phyloP scores from a whole-genome alignment of 2,329 filamentous ascomycete species.

The Paracamarosporium sp. region DNA sequence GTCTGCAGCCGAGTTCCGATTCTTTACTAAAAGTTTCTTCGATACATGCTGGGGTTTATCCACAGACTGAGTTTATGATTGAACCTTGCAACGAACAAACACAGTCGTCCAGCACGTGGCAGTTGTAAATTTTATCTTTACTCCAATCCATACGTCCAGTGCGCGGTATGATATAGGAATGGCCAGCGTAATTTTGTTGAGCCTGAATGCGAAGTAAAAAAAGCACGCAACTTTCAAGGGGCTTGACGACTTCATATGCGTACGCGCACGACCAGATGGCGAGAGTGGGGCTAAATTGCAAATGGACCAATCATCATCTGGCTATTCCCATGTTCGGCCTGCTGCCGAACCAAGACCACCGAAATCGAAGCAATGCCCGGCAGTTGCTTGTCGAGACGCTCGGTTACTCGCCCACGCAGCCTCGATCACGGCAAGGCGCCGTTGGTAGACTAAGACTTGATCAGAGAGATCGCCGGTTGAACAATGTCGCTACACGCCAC shows the following conservation, averaged over 20 bases:
- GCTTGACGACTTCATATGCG: neutral
- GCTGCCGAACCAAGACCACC: neutral
- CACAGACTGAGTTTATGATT: no score
- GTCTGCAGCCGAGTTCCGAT: no score
- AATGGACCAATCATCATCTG: neutral
- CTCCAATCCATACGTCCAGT: no score
- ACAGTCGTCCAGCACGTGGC: no score
- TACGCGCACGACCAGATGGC: neutral
- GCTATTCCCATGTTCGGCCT: neutral
- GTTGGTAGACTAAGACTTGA: neutral
- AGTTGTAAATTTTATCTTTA: no score
- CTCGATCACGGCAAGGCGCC: neutral
- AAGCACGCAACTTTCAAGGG: neutral
- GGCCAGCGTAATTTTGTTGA: no score
- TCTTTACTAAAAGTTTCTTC: no score
- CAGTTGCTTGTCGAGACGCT: neutral
- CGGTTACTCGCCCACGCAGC: neutral
- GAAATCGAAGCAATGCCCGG: neutral
- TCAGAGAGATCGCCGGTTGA: neutral
- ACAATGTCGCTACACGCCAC: neutral
- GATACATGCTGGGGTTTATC: no score
- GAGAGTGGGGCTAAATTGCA: neutral
- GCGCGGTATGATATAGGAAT: no score
- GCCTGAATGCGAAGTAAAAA: no score
- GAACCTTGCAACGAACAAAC: no score